Percentiles rank a stretch among this genome's conserved stretches.
phyloP scores from a whole-genome alignment of 2,329 filamentous ascomycete genomes.

The Fusarium caatingaense region DNA sequence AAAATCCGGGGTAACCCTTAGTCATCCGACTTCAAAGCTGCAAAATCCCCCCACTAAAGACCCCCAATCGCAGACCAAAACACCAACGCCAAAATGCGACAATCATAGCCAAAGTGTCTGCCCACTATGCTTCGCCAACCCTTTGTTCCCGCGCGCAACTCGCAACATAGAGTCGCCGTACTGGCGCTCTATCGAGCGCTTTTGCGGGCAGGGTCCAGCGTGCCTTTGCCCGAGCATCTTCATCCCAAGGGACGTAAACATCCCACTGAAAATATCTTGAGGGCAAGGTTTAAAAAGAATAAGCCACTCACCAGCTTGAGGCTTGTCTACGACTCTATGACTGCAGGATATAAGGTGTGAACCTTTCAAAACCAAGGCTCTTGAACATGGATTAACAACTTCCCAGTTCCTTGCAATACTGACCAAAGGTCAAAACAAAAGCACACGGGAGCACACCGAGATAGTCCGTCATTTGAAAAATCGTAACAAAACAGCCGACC shows the following conservation, averaged over 20 bases:
- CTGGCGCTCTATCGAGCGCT: constrained; percentile 80
- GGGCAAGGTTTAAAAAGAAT: constrained; percentile 72
- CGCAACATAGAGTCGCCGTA: constrained; percentile 67
- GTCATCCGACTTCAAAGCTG: constrained; percentile 22
- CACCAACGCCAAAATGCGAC: constrained; percentile 18
- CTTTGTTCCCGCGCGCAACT: constrained; percentile 61
- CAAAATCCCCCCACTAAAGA: constrained; percentile 21
- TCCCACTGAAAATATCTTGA: constrained; percentile 68
- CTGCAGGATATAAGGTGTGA: constrained; percentile 73
- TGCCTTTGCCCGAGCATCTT: constrained; percentile 63
- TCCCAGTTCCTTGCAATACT: constrained; percentile 57
- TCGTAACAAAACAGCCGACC: constrained; percentile 35
- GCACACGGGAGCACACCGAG: constrained; percentile 55
- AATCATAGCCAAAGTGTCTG: constrained; percentile 3
- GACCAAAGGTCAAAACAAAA: constrained; percentile 51
- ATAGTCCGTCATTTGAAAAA: constrained; percentile 57
- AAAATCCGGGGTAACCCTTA: constrained; percentile 35
- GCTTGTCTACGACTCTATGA: constrained; percentile 70
- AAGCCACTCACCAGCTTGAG: constrained; percentile 66
- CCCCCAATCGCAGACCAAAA: background rate
- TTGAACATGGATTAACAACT: constrained; percentile 7
- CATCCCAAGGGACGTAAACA: constrained; percentile 46
- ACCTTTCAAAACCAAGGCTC: background rate
- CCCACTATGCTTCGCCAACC: constrained; percentile 46
- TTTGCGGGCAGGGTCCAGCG: constrained; percentile 65